A percentile compares a stretch with the other conserved stretches of the same genome.
phyloP scores from a whole-genome alignment of 305 asterid species.

The Euphrasia arctica region DNA sequence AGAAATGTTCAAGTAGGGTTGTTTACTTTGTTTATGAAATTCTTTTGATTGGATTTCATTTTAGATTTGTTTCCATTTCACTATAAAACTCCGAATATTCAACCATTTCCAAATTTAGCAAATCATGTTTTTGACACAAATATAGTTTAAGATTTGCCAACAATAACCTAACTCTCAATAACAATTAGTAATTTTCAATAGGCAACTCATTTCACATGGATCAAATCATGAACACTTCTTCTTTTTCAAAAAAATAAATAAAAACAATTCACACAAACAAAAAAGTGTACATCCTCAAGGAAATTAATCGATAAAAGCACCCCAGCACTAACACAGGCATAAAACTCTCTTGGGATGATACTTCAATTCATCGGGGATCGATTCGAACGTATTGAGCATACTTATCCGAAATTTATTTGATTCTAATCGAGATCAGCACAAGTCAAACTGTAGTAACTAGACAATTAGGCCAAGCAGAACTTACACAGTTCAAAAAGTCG shows the following conservation, averaged over 20 bases:
- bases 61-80: not conserved
- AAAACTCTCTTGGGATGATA: not conserved
- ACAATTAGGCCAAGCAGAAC: constrained; percentile 1
- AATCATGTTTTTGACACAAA: not conserved
- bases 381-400: not conserved
- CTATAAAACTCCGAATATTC: not conserved
- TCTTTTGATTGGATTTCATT: not conserved
- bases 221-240: not conserved
- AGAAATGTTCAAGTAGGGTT: not conserved
- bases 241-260: not conserved
- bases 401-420: not conserved
- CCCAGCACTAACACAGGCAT: constrained; percentile 5
- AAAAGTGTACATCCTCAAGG: not conserved
- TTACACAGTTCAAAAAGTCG: not conserved
- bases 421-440: constrained; percentile 1
- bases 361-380: not conserved
- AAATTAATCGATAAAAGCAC: not conserved
- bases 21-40: not conserved
- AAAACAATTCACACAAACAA: not conserved
- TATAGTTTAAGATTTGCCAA: not conserved
- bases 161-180: constrained; percentile 5
- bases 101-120: not conserved
- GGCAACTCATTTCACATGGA: not conserved
- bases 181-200: not conserved
- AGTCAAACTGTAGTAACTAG: not conserved